Evolutionary conservation across 2,329 filamentous ascomycete genomes (phyloP).

Genomic region (Cucurbitaria berberidis): DNA sequence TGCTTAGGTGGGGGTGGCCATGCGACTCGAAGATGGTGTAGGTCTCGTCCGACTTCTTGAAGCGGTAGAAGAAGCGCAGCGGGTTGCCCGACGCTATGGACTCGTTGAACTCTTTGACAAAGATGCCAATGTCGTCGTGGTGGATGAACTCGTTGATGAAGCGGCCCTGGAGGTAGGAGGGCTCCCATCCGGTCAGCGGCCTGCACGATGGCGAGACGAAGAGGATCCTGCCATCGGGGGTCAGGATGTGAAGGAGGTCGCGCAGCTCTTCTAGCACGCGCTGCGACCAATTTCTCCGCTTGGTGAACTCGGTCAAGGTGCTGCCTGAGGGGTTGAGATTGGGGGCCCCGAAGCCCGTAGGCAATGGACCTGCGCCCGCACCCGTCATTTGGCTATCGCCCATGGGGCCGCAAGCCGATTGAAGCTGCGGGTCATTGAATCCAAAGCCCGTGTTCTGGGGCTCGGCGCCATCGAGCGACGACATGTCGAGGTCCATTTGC

Average conservation of each 20-base stretch:
- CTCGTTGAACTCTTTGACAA: conserved; percentile 87
- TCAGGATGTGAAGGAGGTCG: conserved; percentile 87
- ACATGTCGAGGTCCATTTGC: conserved; percentile 52
- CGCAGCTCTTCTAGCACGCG: conserved; percentile 87
- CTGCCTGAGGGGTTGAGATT: conserved; percentile 55
- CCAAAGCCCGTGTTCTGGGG: conserved; percentile 26
- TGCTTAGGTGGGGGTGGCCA: conserved; percentile 86
- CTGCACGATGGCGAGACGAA: conserved; percentile 84
- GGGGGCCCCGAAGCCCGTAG: conserved; percentile 59
- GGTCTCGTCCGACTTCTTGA: conserved; percentile 74
- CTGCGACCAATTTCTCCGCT: conserved; percentile 80
- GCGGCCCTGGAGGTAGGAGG: conserved; percentile 72
- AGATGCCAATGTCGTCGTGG: conserved; percentile 80
- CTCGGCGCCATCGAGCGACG: conserved; percentile 40
- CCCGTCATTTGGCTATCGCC: conserved; percentile 49
- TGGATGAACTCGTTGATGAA: conserved; percentile 86
- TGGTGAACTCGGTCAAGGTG: conserved; percentile 69
- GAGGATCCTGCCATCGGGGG: conserved; percentile 79
- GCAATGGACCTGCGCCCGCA: conserved; percentile 62
- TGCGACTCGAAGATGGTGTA: conserved; percentile 89
- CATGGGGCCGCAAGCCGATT: conserved; percentile 33
- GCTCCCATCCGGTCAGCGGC: conserved; percentile 74
- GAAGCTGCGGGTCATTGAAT: conserved; percentile 36
- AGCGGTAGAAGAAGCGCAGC: conserved; percentile 84
- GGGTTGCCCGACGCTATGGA: conserved; percentile 81